phyloP scores from a whole-genome alignment of 768 basidiomycete species.

The Mycena polygramma region DNA sequence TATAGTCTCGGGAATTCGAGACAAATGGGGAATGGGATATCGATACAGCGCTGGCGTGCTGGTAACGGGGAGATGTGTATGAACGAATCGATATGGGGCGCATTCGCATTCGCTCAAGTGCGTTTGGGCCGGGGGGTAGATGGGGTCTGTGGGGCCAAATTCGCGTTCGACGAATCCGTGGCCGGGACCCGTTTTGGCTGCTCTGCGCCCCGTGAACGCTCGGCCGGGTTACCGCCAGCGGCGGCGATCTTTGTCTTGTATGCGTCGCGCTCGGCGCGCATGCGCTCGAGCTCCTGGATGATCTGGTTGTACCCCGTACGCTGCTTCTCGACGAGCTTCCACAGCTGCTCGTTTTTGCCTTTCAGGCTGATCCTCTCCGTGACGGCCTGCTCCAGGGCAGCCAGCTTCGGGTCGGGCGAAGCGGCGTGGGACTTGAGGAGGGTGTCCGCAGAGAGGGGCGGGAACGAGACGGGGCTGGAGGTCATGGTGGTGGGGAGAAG shows the following conservation, averaged over 20 bases:
- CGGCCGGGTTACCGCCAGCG: constrained; percentile 32
- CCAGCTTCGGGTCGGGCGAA: constrained; percentile 64
- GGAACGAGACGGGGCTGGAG: constrained; percentile 1
- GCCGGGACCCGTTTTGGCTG: not conserved
- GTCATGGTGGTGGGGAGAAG: not conserved
- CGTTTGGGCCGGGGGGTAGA: constrained; percentile 1
- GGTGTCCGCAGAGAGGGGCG: constrained; percentile 47
- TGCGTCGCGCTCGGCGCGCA: constrained; percentile 84
- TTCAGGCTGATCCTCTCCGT: constrained; percentile 85
- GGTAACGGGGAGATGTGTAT: too few species aligned
- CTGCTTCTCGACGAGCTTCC: constrained; percentile 96
- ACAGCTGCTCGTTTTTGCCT: constrained; percentile 89
- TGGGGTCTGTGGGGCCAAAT: not conserved
- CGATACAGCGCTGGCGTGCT: too few species aligned
- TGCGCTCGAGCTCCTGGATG: constrained; percentile 86
- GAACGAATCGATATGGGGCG: too few species aligned
- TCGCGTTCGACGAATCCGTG: not conserved
- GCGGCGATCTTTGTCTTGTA: constrained; percentile 63
- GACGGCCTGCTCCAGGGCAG: constrained; percentile 83
- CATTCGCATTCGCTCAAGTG: not conserved
- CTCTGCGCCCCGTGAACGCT: not conserved
- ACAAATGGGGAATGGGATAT: too few species aligned
- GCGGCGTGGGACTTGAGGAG: constrained; percentile 68
- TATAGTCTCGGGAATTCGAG: too few species aligned
- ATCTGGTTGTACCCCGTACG: constrained; percentile 81